Base-by-base conservation (phyloP, 495 filamentous ascomycete species). In the Penicillium pulvis region DNA sequence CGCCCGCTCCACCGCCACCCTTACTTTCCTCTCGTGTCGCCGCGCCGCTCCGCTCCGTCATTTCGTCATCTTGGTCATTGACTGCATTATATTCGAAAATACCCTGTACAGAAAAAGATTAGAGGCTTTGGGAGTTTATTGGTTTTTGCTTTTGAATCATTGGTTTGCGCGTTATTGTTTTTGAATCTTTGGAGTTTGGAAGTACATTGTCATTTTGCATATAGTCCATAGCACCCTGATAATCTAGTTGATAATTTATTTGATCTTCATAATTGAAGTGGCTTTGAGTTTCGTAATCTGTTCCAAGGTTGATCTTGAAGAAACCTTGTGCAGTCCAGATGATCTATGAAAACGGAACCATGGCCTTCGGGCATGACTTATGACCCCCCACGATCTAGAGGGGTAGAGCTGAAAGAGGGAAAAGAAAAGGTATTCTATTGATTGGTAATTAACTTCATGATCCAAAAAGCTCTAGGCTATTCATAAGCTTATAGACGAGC, bases 91-190 rank as follows among this genome's bases (percentile, higher is more conserved):
- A 48, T 42, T 16, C 23, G 42, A 14, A 58, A 60, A 65, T 65
- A 65, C 65, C 65, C 65, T 60, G 62, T 65, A 65, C 45, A 61
- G 24, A 61, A 57, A 55, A 58, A 49, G 42, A 10, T 49, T 67
- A 62, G 62, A 65, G 47, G 60, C 28, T 60, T 59, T 46, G n/a
- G 56, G 36, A 48, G 42, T 61, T 50, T 54, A 16, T 16, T 35
- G 36, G 24, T 43, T 49, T 24, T 45, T 31, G 35, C 16, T 45
- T 45, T 31, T 7, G 6, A 28, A 28, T 28, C 4, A 5, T 57
- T 57, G 44, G 42, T 24, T 8, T 55, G 12, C 20, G 24, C 16
- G 52, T 30, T 55, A 19, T 35, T 36, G 9, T 19, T 50, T 36
- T 51, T 14, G 45, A 9, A 23, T 51, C 36, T 43, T 23, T 54